Base-by-base conservation (phyloP, 495 filamentous ascomycete genomes). In the Wilcoxina mikolae region DNA sequence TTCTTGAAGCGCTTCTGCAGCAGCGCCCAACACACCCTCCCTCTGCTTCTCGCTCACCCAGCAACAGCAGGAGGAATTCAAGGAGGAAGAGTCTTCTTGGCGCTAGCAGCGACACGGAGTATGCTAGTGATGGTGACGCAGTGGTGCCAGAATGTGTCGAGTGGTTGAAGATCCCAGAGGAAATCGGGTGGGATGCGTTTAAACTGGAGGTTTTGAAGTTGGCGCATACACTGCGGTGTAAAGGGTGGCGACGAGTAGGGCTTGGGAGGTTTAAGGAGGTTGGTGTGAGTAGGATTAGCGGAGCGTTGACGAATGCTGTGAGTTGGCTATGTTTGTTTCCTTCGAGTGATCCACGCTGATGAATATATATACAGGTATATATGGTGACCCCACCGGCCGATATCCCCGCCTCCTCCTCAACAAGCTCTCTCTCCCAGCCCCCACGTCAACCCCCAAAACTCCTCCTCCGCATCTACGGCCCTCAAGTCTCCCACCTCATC, bases 401-500 rank as follows among this genome's bases (percentile, higher is more conserved):
- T 45, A 51, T 82, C 9, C 70, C 73, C 12, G 12, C 28, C 9
- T 17, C 47, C 26, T 27, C 23, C 10, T 18, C 54, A n/a, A 12
- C 23, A 20, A 22, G 18, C 28, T 17, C 10, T 24, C 28, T 26
- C 24, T 12, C 27, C 27, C 24, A 28, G n/a, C 25, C 1, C 26
- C 11, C 22, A 17, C 33, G 33, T 15, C 10, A 43, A 43, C 49
- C 49, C 29, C 27, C 49, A 28, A 95, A 95, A 66, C 77, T 99
- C 10, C 74, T 99, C 1, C 70, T 99, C 35, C 80, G 91, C 24
- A 85, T 99, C 43, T 99, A 99, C 62, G 93, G 91, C 0, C 88
- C 91, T 4, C 87, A 96, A 60, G 93, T 90, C 3, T 87, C 91
- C 55, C 90, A 96, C 68, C 73, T 99, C 26, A 96, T 99, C 58